Conservation (phyloP, 345 rosid genomes). For the Salix purpurea region DNA sequence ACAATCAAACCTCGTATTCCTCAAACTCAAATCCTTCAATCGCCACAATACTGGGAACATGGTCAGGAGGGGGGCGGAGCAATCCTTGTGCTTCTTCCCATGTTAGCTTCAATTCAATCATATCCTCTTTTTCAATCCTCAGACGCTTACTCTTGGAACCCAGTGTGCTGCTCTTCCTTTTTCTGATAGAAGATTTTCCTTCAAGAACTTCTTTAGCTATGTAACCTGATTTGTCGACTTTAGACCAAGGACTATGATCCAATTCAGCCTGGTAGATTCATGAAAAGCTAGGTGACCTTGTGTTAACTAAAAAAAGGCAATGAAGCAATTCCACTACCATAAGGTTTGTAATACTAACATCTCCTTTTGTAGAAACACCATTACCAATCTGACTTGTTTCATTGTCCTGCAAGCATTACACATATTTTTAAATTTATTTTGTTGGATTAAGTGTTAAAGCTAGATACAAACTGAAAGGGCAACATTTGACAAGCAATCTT, state of each 20-base stretch:
- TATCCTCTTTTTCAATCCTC: slow-evolving; percentile 68
- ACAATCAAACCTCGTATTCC: slow-evolving; percentile 70
- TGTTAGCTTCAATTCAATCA: slow-evolving; percentile 69
- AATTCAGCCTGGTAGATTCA: slow-evolving; percentile 58
- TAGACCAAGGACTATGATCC: slow-evolving; percentile 60
- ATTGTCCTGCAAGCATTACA: slow-evolving; percentile 55
- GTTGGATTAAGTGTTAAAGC: background rate
- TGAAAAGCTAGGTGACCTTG: slow-evolving; percentile 24
- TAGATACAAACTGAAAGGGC: no score
- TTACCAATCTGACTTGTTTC: slow-evolving; percentile 38
- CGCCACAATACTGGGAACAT: slow-evolving; percentile 52
- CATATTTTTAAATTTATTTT: slow-evolving; percentile 6
- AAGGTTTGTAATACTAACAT: slow-evolving; percentile 47
- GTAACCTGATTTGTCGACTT: slow-evolving; percentile 64
- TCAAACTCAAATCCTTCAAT: slow-evolving; percentile 90
- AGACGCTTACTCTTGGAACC: slow-evolving; percentile 77
- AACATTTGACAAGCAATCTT: background rate
- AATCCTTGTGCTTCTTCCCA: slow-evolving; percentile 95
- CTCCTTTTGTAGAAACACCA: slow-evolving; percentile 49
- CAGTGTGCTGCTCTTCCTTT: slow-evolving; percentile 63
- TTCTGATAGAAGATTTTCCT: slow-evolving; percentile 47
- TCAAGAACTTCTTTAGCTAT: slow-evolving; percentile 65
- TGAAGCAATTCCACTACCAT: slow-evolving; percentile 29
- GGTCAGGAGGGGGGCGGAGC: slow-evolving; percentile 76
- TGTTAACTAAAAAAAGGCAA: slow-evolving; percentile 21